Evolutionary conservation across 2,329 filamentous ascomycete species (phyloP).

Genomic region (Ascochyta lentis): DNA sequence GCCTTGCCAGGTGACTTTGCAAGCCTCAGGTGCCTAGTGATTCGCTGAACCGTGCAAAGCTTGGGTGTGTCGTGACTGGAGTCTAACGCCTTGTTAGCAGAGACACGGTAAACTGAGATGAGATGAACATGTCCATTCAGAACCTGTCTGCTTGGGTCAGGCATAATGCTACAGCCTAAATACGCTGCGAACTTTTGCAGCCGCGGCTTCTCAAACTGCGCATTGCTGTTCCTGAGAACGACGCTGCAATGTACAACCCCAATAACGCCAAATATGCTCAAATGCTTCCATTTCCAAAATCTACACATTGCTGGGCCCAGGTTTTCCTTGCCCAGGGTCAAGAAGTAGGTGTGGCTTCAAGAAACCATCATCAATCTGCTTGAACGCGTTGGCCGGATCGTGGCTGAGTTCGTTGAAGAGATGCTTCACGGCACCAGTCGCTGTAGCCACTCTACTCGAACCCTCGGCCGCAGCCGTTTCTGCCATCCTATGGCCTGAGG

Average conservation of each 20-base stretch:
- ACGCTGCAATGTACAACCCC: neutral
- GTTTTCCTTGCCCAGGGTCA: constrained; percentile 61
- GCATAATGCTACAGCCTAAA: constrained; percentile 13
- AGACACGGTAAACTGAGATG: neutral
- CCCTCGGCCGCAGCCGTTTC: constrained; percentile 24
- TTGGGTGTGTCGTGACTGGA: constrained; percentile 4
- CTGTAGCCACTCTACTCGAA: constrained; percentile 62
- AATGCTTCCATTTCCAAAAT: constrained; percentile 1
- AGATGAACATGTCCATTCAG: neutral
- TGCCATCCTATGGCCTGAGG: constrained; percentile 43
- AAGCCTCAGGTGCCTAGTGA: constrained; percentile 11
- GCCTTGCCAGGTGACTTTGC: constrained; percentile 8
- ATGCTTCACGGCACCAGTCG: constrained; percentile 77
- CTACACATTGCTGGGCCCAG: constrained; percentile 46
- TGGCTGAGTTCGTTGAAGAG: constrained; percentile 79
- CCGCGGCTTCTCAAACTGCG: constrained; percentile 2
- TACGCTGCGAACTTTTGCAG: neutral
- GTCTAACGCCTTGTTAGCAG: neutral
- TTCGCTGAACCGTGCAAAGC: constrained; percentile 7
- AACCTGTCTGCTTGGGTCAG: neutral
- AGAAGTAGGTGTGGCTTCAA: constrained; percentile 91
- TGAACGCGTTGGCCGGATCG: constrained; percentile 88
- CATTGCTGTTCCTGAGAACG: neutral
- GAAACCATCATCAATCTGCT: constrained; percentile 92
- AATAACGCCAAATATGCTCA: constrained; percentile 32